These are phyloP conservation scores for Chrysoporthe cubensis DNA, from an alignment of 2,329 filamentous ascomycete genomes.

Conservation along the genomic window DNA sequence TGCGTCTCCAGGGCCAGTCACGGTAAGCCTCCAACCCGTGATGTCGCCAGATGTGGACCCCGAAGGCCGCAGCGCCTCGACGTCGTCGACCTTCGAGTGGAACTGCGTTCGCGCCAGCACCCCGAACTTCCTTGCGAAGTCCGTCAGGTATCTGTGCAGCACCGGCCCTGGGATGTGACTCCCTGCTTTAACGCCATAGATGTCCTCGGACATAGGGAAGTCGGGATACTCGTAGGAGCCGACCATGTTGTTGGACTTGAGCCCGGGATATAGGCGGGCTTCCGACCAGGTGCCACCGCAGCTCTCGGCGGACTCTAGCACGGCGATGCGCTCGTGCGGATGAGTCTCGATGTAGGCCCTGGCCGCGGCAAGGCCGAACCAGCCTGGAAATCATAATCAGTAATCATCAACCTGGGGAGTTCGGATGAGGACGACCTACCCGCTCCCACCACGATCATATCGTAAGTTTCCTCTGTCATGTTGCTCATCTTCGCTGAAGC, in stretches of 20 bases:
- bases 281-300: constrained; percentile 66
- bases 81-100: constrained; percentile 52
- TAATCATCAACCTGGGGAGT: not conserved
- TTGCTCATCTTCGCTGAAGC: not conserved
- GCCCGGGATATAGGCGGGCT: constrained; percentile 60
- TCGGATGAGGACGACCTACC: constrained; percentile 9
- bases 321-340: constrained; percentile 48
- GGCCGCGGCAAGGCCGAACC: constrained; percentile 55
- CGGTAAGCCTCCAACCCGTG: constrained; percentile 32
- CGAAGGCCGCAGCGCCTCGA: constrained; percentile 33
- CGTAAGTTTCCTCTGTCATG: constrained; percentile 20
- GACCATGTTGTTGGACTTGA: constrained; percentile 67
- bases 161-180: constrained; percentile 43
- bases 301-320: constrained; percentile 55
- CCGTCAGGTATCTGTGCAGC: constrained; percentile 43
- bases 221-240: constrained; percentile 68
- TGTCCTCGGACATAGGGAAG: constrained; percentile 59
- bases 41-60: constrained; percentile 10
- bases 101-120: constrained; percentile 54
- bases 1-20: constrained; percentile 12
- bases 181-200: constrained; percentile 43
- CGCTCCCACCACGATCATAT: constrained; percentile 28
- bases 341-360: constrained; percentile 56
- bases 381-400: constrained; percentile 40
- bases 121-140: constrained; percentile 49